These are phyloP conservation scores for Diophrys appendiculata DNA, from an alignment of 73 alveolate species.

Conservation along the genomic window DNA sequence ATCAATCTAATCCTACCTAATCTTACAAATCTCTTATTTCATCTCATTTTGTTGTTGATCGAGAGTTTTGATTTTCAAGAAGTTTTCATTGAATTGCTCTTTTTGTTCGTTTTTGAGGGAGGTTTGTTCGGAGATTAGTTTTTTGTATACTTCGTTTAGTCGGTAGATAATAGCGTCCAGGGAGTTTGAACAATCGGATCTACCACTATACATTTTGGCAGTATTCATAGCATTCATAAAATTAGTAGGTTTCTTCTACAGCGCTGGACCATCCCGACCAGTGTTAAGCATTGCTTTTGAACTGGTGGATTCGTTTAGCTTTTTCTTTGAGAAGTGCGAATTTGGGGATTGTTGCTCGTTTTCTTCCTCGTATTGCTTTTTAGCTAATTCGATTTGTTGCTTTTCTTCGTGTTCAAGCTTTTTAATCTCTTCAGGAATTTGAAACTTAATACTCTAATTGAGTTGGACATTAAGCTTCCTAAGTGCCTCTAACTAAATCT, in stretches of 20 bases:
- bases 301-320: not conserved
- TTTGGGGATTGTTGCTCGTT: too few species aligned
- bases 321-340: not conserved
- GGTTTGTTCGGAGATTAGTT: not conserved
- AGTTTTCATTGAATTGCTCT: not conserved
- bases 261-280: not conserved
- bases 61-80: not conserved
- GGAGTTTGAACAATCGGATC: too few species aligned
- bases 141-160: too few species aligned
- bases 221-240: not conserved
- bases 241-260: not conserved
- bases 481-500: not conserved
- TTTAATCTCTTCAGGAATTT: not conserved
- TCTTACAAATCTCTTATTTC: not conserved
- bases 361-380: not conserved
- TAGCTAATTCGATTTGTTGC: not conserved
- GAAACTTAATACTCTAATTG: not conserved
- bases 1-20: not conserved
- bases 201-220: not conserved
- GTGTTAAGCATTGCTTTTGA: not conserved
- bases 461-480: not conserved
- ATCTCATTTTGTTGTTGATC: not conserved
- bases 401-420: not conserved
- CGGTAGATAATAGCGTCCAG: not conserved
- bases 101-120: not conserved